These are phyloP conservation scores for Vairimorpha ceranae DNA, from an alignment of 371 early-diverging fungal species.

Conservation along the genomic window DNA sequence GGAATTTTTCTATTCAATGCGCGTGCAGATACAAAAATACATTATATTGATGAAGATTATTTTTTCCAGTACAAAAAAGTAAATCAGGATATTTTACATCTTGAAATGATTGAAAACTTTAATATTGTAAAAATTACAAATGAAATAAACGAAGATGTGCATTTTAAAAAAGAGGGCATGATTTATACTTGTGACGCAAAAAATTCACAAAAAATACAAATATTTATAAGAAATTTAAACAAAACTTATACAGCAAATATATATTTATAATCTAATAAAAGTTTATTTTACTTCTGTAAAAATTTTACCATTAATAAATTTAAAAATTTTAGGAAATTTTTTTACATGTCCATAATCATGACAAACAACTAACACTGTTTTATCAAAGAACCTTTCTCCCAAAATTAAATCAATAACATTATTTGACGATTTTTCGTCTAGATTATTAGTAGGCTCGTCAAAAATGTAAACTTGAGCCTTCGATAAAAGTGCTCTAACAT, in stretches of 20 bases:
- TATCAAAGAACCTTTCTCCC: constrained; percentile 7
- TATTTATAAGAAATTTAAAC: too few species aligned
- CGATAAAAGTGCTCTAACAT: constrained; percentile 49
- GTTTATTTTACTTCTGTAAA: not conserved
- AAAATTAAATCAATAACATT: constrained; percentile 6
- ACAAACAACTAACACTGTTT: constrained; percentile 31
- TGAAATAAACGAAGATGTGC: too few species aligned
- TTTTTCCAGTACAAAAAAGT: not conserved
- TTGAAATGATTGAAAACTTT: too few species aligned
- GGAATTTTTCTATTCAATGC: constrained; percentile 15
- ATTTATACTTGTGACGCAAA: not conserved
- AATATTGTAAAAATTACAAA: too few species aligned
- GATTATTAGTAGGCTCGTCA: constrained; percentile 58
- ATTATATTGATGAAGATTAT: not conserved
- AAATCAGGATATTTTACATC: not conserved
- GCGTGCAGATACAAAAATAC: not conserved
- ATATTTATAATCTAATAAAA: too few species aligned
- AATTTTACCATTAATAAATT: constrained; percentile 2
- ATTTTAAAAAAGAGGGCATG: too few species aligned
- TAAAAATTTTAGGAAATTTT: constrained; percentile 15
- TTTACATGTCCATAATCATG: constrained; percentile 10
- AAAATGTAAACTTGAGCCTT: constrained; percentile 47
- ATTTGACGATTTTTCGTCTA: constrained; percentile 27
- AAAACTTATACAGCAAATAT: too few species aligned
- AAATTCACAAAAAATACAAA: not conserved